These are phyloP conservation scores for Xylaria sp. DNA, from an alignment of 2,329 filamentous ascomycete genomes.

Conservation along the genomic window DNA sequence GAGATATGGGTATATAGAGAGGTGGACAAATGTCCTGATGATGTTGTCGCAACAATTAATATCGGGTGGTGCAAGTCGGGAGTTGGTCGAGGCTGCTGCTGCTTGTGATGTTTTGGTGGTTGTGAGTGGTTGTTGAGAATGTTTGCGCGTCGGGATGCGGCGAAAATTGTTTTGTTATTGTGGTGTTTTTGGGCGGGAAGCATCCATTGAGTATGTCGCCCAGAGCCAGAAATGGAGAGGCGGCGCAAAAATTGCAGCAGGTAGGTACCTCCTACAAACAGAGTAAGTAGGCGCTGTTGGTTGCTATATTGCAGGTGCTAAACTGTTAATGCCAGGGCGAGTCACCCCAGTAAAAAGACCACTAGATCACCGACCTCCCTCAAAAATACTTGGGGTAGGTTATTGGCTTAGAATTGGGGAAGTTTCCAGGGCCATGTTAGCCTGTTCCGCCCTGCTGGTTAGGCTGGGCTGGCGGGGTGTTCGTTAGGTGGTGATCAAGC, in stretches of 20 bases:
- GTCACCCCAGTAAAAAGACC: not conserved
- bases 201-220: conserved; percentile 36
- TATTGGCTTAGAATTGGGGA: conserved; percentile 28
- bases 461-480: not conserved
- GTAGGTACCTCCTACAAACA: not conserved
- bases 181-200: conserved; percentile 43
- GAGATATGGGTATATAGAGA: conserved; percentile 9
- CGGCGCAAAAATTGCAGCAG: conserved; percentile 41
- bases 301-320: conserved; percentile 2
- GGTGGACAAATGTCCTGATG: conserved; percentile 6
- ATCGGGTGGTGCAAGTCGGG: conserved; percentile 10
- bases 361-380: not conserved
- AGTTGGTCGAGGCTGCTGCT: conserved; percentile 25
- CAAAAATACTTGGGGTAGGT: conserved; percentile 1
- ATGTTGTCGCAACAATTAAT: conserved; percentile 27
- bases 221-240: conserved; percentile 44
- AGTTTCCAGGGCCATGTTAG: conserved; percentile 32
- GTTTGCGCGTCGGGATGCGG: conserved; percentile 45
- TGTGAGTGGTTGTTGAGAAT: conserved; percentile 32
- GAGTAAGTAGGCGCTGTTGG: not conserved
- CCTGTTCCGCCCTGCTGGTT: not conserved
- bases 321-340: not conserved
- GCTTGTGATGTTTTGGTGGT: conserved; percentile 18
- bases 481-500: not conserved
- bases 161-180: conserved; percentile 50